Base-by-base conservation (phyloP, 164 flowering plant species). In the Piper longum region DNA sequence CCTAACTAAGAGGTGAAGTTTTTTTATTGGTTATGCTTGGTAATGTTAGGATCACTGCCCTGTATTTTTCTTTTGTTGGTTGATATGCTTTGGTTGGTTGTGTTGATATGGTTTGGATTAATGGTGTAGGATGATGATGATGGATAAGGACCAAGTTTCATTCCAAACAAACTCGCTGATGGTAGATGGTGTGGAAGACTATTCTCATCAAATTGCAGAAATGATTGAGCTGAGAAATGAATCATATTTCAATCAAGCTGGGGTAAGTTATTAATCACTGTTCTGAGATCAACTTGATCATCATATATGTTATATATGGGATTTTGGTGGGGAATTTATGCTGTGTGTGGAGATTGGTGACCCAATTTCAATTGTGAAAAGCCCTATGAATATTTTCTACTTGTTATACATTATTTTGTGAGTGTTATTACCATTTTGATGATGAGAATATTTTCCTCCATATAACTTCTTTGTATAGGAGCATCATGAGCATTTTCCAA, bases 61-160 rank as follows among this genome's bases (percentile, higher is more conserved):
- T 16, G n/a, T 55, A 14, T 44, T 26, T 55, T 5, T 26, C 36
- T 58, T 43, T 56, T 56, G 36, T 45, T 67, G 63, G 57, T 63
- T 66, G 18, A 12, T 51, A 4, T 7, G 40, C 52, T 66, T 16
- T 43, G 19, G 69, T 42, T 26, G 36, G 55, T 70, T 26, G 36
- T 26, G 36, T 26, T 26, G 36, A 2, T 26, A 26, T 26, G 36
- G 36, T 26, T 26, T 26, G 36, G 36, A 26, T 26, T 26, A 26
- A 26, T 26, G 36, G 36, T 73, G 43, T 74, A 93, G 97, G 80
- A 88, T 93, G 96, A 93, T 93, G 99, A 85, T 91, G 93, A 63
- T 89, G 71, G 98, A 91, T 44, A 91, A 91, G 64, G 96, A 91
- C 64, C 97, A 95, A 73, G 86, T 95, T 43, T 87, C 99, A 11